phyloP scores from a whole-genome alignment of 1,284 basidiomycete genomes.

The Rugosomyces carneus region DNA sequence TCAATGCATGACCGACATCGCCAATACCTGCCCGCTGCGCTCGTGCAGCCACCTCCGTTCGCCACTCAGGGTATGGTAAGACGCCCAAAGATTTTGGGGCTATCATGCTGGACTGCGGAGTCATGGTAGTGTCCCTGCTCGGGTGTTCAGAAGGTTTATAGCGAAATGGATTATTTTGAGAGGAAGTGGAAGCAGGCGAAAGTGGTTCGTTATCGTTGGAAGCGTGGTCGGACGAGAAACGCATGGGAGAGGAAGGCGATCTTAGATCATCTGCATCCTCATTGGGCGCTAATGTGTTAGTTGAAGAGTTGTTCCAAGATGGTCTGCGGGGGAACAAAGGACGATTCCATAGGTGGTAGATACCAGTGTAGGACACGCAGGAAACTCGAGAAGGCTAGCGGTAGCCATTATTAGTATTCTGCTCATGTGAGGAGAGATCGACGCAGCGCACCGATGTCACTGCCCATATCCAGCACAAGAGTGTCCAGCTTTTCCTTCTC shows the following conservation, averaged over 20 bases:
- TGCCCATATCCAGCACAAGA: slow-evolving; percentile 54
- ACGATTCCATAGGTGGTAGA: slow-evolving; percentile 36
- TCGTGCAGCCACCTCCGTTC: slow-evolving; percentile 37
- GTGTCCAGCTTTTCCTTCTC: slow-evolving; percentile 36
- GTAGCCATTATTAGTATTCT: neutral
- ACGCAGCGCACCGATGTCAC: slow-evolving; percentile 39
- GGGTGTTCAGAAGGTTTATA: slow-evolving; percentile 9
- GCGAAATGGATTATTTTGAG: slow-evolving; percentile 8
- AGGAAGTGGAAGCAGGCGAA: slow-evolving; percentile 8
- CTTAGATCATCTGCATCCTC: neutral
- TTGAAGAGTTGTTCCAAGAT: too few relatives aligned
- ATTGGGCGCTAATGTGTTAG: neutral
- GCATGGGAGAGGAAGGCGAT: neutral
- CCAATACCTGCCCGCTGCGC: slow-evolving; percentile 54
- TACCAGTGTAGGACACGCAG: slow-evolving; percentile 58
- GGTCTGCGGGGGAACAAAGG: slow-evolving; percentile 34
- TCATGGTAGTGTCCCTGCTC: neutral
- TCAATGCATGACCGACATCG: slow-evolving; percentile 44
- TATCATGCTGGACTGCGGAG: slow-evolving; percentile 2
- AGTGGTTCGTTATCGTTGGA: neutral
- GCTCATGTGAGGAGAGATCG: neutral
- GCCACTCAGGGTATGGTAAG: slow-evolving; percentile 61
- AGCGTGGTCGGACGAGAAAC: neutral
- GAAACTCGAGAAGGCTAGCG: slow-evolving; percentile 46
- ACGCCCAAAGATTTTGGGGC: slow-evolving; percentile 24